Evolutionary conservation across 257 asterid genomes (phyloP).

Genomic region (Solanum appendiculatum): DNA sequence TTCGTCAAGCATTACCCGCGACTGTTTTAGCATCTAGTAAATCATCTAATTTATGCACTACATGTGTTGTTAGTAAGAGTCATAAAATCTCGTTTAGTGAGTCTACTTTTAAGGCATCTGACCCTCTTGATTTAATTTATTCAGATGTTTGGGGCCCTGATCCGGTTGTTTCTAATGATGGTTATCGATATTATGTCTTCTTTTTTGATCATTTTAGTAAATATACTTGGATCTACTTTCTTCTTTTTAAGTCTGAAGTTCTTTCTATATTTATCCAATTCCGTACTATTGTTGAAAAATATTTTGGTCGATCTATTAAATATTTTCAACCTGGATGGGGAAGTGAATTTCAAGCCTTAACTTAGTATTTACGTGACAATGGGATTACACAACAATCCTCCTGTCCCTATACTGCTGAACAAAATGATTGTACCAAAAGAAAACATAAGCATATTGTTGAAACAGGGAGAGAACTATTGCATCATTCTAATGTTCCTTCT

Average conservation of each 20-base stretch:
- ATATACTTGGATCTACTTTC: background rate
- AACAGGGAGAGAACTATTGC: background rate
- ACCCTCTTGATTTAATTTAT: background rate
- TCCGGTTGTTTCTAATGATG: background rate
- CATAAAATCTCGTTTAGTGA: background rate
- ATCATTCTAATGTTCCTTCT: background rate
- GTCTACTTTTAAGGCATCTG: background rate
- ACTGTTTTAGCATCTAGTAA: background rate
- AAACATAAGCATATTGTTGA: background rate
- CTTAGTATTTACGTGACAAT: background rate
- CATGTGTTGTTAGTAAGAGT: background rate
- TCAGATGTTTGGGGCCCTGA: background rate
- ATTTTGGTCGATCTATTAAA: background rate
- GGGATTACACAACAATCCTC: background rate
- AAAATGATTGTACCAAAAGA: background rate
- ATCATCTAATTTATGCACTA: background rate
- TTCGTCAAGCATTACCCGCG: background rate
- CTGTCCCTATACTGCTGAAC: background rate
- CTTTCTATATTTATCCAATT: background rate
- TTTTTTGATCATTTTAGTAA: background rate
- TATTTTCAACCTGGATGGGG: background rate
- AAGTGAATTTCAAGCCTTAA: background rate
- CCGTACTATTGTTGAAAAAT: background rate
- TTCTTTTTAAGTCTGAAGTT: background rate
- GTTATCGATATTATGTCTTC: background rate